A percentile compares a stretch with the other conserved stretches of the same genome.
phyloP scores from a whole-genome alignment of 2,329 filamentous ascomycete genomes.

The Cyphellophora attinorum region DNA sequence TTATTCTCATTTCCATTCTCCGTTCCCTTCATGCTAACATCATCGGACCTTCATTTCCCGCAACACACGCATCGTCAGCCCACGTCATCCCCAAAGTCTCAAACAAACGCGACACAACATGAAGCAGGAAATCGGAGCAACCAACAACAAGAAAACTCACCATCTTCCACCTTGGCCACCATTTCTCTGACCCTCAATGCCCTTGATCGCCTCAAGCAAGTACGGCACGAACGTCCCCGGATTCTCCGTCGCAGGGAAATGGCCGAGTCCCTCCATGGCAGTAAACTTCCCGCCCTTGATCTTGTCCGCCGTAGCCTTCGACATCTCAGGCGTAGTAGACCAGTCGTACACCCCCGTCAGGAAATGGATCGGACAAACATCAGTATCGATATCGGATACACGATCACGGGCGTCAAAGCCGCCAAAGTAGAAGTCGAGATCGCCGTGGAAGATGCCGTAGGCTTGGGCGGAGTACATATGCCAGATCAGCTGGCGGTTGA shows the following conservation, averaged over 20 bases:
- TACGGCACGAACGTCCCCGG: slow-evolving; percentile 29
- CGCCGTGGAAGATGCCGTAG: slow-evolving; percentile 43
- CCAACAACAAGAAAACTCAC: too few relatives aligned
- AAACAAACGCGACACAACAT: too few relatives aligned
- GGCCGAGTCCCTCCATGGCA: slow-evolving; percentile 36
- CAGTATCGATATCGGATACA: slow-evolving; percentile 36
- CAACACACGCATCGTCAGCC: too few relatives aligned
- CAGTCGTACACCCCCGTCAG: slow-evolving; percentile 29
- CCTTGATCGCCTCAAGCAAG: slow-evolving; percentile 28
- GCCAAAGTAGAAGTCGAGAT: slow-evolving; percentile 43
- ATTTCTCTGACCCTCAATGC: slow-evolving; percentile 22
- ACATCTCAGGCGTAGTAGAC: slow-evolving; percentile 36
- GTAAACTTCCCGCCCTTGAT: slow-evolving; percentile 36
- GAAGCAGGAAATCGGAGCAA: too few relatives aligned
- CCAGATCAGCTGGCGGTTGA: slow-evolving; percentile 41
- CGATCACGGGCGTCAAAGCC: slow-evolving; percentile 39
- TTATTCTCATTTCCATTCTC: too few relatives aligned
- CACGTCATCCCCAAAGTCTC: too few relatives aligned
- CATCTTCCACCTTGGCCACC: too few relatives aligned
- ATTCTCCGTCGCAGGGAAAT: slow-evolving; percentile 40
- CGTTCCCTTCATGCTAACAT: too few relatives aligned
- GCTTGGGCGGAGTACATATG: slow-evolving; percentile 40
- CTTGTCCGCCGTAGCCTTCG: slow-evolving; percentile 37
- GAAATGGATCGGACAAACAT: slow-evolving; percentile 42
- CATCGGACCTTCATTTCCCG: too few relatives aligned